Evolutionary conservation across 225 moss, liverwort and hornwort species (phyloP).

Genomic region (Polytrichum formosum): DNA sequence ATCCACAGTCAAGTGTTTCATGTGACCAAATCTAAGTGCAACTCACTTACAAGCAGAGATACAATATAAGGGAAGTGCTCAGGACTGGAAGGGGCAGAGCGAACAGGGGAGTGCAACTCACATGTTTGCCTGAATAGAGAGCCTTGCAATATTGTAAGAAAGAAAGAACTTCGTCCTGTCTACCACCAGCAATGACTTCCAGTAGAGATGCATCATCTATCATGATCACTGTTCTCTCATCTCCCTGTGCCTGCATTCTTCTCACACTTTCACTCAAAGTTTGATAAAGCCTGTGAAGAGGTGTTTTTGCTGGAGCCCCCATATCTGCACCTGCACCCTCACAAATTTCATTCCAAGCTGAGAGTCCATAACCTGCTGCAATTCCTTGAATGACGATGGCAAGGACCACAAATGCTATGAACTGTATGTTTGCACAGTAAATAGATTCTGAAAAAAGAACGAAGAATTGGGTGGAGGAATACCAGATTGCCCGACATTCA

Average conservation of each 20-base stretch:
- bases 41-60: background rate
- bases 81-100: background rate
- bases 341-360: background rate
- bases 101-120: slow-evolving; percentile 19
- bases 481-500: background rate
- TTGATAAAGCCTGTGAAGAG: slow-evolving; percentile 37
- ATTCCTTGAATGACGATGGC: too few species aligned
- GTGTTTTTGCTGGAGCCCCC: slow-evolving; percentile 1
- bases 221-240: slow-evolving; percentile 40
- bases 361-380: background rate
- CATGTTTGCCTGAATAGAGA: slow-evolving; percentile 45
- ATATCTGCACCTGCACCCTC: slow-evolving; percentile 5
- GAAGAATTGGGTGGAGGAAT: background rate
- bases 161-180: slow-evolving; percentile 55
- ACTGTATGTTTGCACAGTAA: too few species aligned
- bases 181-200: slow-evolving; percentile 71
- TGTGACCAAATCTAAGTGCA: too few species aligned
- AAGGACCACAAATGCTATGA: too few species aligned
- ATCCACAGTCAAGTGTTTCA: too few species aligned
- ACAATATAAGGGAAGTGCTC: background rate
- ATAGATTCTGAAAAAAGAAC: too few species aligned
- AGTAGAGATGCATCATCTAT: slow-evolving; percentile 82
- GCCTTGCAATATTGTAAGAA: slow-evolving; percentile 89
- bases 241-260: slow-evolving; percentile 33
- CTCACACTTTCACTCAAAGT: slow-evolving; percentile 30